Evolutionary conservation across 768 basidiomycete genomes (phyloP).

Genomic region (Terana coerulea): DNA sequence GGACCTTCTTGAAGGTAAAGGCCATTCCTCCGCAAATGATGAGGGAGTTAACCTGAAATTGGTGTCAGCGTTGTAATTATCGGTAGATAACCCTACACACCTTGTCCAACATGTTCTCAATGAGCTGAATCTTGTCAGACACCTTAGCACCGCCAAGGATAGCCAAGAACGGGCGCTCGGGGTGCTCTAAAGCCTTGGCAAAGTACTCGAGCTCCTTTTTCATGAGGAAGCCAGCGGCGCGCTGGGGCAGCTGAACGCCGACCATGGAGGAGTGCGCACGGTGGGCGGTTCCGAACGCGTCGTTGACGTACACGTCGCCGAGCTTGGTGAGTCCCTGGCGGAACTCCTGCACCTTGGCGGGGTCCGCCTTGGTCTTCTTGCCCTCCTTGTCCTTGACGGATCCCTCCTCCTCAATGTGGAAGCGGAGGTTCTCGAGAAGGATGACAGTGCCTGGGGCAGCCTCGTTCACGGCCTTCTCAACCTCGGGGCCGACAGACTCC

Average conservation of each 20-base stretch:
- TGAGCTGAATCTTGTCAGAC: conserved; percentile 97
- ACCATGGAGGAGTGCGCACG: conserved; percentile 99
- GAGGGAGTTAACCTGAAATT: conserved; percentile 77
- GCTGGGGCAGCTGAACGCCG: conserved; percentile 86
- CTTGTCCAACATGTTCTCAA: conserved; percentile 99
- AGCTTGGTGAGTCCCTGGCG: conserved; percentile 84
- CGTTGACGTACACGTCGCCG: conserved; percentile 97
- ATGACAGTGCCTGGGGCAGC: conserved; percentile 70
- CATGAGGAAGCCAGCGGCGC: conserved; percentile 94
- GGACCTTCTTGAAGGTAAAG: conserved; percentile 97
- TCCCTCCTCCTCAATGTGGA: conserved; percentile 98
- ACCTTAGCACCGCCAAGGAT: conserved; percentile 99
- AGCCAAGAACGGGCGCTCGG: conserved; percentile 94
- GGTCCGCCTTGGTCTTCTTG: conserved; percentile 91
- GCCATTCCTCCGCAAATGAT: conserved; percentile 99
- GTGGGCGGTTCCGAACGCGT: conserved; percentile 98
- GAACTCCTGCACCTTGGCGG: conserved; percentile 77
- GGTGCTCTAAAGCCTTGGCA: conserved; percentile 93
- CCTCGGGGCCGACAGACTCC: conserved; percentile 84
- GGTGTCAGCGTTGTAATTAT: conserved; percentile 2
- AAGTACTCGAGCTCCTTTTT: conserved; percentile 99
- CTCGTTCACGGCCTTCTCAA: conserved; percentile 71
- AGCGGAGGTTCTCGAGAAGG: conserved; percentile 95
- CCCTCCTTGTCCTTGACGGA: conserved; percentile 91
- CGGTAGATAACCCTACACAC: conserved; percentile 32